Conservation (phyloP, 805 yeast species). For the Wickerhamomyces subpelliculosus region DNA sequence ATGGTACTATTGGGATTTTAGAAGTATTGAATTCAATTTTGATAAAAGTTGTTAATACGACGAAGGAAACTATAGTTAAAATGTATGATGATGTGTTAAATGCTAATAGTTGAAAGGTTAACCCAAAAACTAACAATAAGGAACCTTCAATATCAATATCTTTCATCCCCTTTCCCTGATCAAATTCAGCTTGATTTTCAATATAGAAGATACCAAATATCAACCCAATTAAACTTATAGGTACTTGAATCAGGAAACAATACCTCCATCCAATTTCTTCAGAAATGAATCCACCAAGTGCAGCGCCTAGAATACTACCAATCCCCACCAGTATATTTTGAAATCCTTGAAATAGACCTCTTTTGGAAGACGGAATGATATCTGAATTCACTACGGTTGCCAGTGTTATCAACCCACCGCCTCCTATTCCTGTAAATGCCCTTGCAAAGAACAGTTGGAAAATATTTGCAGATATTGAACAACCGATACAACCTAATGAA, state of each 20-base stretch:
- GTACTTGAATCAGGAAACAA: constrained; percentile 30
- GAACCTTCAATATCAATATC: constrained; percentile 31
- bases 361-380: constrained; percentile 27
- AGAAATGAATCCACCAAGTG: constrained; percentile 31
- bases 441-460: constrained; percentile 25
- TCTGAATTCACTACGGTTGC: constrained; percentile 34
- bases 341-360: constrained; percentile 35
- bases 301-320: constrained; percentile 33
- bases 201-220: constrained; percentile 23
- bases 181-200: constrained; percentile 23
- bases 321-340: constrained; percentile 30
- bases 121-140: constrained; percentile 24
- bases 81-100: constrained; percentile 12
- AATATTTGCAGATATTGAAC: constrained; percentile 26
- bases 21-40: constrained; percentile 19
- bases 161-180: constrained; percentile 6
- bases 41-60: constrained; percentile 11
- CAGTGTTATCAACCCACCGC: constrained; percentile 33
- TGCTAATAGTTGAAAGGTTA: constrained; percentile 25
- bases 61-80: constrained; percentile 9
- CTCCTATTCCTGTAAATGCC: constrained; percentile 34
- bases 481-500: constrained; percentile 30
- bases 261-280: constrained; percentile 33
- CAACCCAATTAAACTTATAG: constrained; percentile 25
- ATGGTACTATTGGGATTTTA: constrained; percentile 29